A percentile compares a stretch with the other conserved stretches of the same genome.
These are phyloP conservation scores for Crucibulum laeve DNA, from an alignment of 768 basidiomycete genomes.

Conservation along the genomic window DNA sequence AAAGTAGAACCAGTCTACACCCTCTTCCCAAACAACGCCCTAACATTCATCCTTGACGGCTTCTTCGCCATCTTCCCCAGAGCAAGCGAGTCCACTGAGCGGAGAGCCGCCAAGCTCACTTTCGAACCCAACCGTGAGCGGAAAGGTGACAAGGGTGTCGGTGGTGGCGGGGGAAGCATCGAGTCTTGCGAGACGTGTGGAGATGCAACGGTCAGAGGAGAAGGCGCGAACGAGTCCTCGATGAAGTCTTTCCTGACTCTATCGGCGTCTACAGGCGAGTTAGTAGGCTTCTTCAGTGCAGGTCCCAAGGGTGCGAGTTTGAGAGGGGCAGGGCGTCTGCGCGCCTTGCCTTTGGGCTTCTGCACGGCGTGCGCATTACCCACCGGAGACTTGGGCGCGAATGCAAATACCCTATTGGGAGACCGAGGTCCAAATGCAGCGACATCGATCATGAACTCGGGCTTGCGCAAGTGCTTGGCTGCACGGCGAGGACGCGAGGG, in stretches of 20 bases:
- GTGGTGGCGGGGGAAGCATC: neutral
- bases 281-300: constrained; percentile 9
- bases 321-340: constrained; percentile 33
- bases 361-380: neutral
- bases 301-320: constrained; percentile 22
- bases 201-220: constrained; percentile 3
- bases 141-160: neutral
- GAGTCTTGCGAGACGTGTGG: neutral
- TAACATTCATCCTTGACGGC: constrained; percentile 6
- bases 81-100: neutral
- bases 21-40: constrained; percentile 7
- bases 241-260: constrained; percentile 23
- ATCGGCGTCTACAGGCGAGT: constrained; percentile 3
- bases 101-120: constrained; percentile 5
- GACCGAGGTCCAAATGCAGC: constrained; percentile 26
- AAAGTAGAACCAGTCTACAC: too few relatives aligned
- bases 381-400: constrained; percentile 1
- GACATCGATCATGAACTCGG: constrained; percentile 30
- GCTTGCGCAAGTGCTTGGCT: constrained; percentile 28
- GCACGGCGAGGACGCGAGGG: constrained; percentile 28
- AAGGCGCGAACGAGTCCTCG: constrained; percentile 26
- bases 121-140: constrained; percentile 2
- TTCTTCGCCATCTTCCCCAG: constrained; percentile 5
- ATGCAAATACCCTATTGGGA: constrained; percentile 9
- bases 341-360: constrained; percentile 17